Evolutionary conservation across 2,329 filamentous ascomycete genomes (phyloP).

Genomic region (Penicillium sp.): DNA sequence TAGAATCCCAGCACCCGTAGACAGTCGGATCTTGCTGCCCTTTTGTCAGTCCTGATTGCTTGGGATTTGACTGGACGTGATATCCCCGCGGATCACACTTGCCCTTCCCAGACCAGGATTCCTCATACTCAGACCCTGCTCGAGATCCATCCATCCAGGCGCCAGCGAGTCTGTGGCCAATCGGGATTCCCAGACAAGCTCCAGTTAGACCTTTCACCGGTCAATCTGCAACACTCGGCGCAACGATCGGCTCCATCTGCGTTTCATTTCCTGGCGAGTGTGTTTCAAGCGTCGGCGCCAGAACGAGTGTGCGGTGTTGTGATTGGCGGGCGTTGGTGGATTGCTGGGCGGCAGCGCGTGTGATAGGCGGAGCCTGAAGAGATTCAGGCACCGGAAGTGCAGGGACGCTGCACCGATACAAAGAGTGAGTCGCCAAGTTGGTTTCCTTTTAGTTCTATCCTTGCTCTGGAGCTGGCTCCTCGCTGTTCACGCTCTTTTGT

Average conservation of each 20-base stretch:
- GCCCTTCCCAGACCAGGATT: too few relatives aligned
- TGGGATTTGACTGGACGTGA: too few relatives aligned
- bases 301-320: constrained; percentile 5
- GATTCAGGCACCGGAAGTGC: constrained; percentile 6
- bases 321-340: constrained; percentile 21
- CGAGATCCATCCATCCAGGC: not conserved
- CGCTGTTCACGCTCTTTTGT: not conserved
- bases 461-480: not conserved
- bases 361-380: constrained; percentile 14
- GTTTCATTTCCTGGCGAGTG: constrained; percentile 21
- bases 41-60: too few relatives aligned
- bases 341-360: constrained; percentile 6
- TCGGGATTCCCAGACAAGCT: not conserved
- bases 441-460: not conserved
- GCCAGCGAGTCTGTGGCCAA: not conserved
- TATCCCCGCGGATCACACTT: too few relatives aligned
- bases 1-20: constrained; percentile 9
- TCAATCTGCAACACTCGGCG: constrained; percentile 19
- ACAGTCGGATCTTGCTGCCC: too few relatives aligned
- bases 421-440: not conserved
- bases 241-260: constrained; percentile 16
- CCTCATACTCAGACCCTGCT: too few relatives aligned
- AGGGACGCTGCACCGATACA: constrained; percentile 2
- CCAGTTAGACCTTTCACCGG: constrained; percentile 3
- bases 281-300: constrained; percentile 22